Evolutionary conservation across 148 eudicot genomes (phyloP), one percentile per base, ranked within the genome.

Genomic region (Cornus kousa): DNA sequence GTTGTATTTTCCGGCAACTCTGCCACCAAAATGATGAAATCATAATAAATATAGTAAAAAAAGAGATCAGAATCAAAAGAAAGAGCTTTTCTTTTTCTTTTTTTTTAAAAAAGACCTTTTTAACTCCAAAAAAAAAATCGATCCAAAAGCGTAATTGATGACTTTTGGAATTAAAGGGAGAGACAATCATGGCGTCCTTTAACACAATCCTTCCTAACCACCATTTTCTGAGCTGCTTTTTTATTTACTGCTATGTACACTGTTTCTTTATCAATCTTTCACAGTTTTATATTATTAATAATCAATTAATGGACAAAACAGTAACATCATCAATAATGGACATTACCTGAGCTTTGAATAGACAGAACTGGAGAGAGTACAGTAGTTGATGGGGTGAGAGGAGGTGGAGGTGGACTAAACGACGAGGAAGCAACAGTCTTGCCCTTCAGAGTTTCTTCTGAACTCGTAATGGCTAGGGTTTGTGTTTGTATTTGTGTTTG

Each of bases 321-420:
- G 7, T 59, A 32, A 79, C 22, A 33, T 70, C 48, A 32, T 13
- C 2, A 48, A 13, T 43, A 43, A 43, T 43, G 48, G 1, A 6
- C 8, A 43, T 43, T 80, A 92, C 97, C 97, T 85, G 97, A 84
- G 83, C 92, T 89, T 74, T 89, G 97, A 73, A 89, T 81, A 5
- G 94, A 89, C 73, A 85, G 80, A 67, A 87, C 93, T 28, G 97
- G 94, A 78, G 94, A 91, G 59, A 86, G 76, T 8, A 90, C 91
- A 0, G 82, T 78, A 24, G 91, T 87, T n/a, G 90, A 88, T 32
- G 91, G 87, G 35, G 94, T 84, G 8, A 85, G 83, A 62, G 90
- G 88, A 67, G 87, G 89, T 7, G 77, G 88, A 6, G 87, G 86
- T 6, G 86, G 86, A 76, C 83, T 87, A 64, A 85, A 68, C 39